Evolutionary conservation across 2,329 filamentous ascomycete genomes (phyloP), one percentile per base, ranked within the genome.

Genomic region (Biscogniauxia marginata): DNA sequence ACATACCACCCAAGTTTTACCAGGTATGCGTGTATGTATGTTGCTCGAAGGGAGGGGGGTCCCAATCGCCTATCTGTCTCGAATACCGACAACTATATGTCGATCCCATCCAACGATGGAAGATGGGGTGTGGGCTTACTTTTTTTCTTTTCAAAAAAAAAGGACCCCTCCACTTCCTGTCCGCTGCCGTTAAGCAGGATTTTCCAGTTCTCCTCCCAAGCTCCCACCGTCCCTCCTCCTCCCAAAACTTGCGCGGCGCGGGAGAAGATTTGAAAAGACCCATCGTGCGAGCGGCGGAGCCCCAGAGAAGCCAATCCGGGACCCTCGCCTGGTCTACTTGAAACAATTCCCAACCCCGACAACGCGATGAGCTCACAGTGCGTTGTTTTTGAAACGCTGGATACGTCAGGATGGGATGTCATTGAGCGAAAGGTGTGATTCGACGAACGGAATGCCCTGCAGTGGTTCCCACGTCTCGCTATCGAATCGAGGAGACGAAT

Each of bases 51-150:
- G 13, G 30, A 9, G 9, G 13, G 30, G 30, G 30, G 24, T 25
- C 24, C 13, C 30, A 11, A 39, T 39, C 30, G 6, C 22, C 54
- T 55, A 55, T 59, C 52, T 54, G 53, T 57, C 51, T 61, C 54
- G 52, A 61, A 55, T 61, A 56, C 59, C 58, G 56, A 57, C 56
- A 59, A 54, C 49, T 55, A 52, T 55, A 52, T 22, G 58, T 61
- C 61, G 61, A 63, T 63, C 61, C 30, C 30, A 39, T 39, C 30
- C 30, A n/a, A 39, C 30, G 30, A 39, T 39, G n/a, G 30, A 39
- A 39, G 30, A 39, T 39, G 30, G 30, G 30, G 30, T 39, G 30
- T 39, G 30, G 30, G 30, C 30, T 39, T 39, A 39, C 30, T 39
- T 16, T 25, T n/a, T n/a, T n/a, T n/a, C n/a, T n/a, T n/a, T 11